Evolutionary conservation across 169 alveolate genomes (phyloP), one percentile per base, ranked within the genome.

Genomic region (Cryptosporidium sp.): DNA sequence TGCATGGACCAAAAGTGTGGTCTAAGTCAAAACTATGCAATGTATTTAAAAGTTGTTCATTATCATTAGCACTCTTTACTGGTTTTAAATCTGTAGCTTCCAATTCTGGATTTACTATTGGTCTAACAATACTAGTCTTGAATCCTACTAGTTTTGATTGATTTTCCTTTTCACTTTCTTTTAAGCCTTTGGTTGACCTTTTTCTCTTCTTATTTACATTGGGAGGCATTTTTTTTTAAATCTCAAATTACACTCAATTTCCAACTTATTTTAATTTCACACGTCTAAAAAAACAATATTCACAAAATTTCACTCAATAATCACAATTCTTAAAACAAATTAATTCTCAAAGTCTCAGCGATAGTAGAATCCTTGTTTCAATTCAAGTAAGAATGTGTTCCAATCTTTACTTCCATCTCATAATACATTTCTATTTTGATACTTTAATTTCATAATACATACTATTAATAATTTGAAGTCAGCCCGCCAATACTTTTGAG

Each of bases 1-100:
- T 80, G 18, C 80, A 80, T 44, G 89, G 89, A 23, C 89, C 89
- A 62, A 62, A 80, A 1, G 16, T 60, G 10, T 37, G 65, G 33
- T 80, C 52, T 8, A 60, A 80, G 33, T 80, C 89, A 65, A 80
- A 80, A 8, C 26, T 18, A 14, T 8, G 14, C 35, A 80, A 69
- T 12, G 65, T 21, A 0, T 60, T 73, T 12, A 69, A 23, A 35
- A 31, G 48, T 8, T 72, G 8, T 69, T n/a, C 31, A 23, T 21
- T 31, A 8, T 26, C 67, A 0, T 42, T 0, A 45, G 67, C 5
- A 35, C 26, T 23, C 3, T 21, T 8, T 6, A 31, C 12, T 12
- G 33, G 23, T 12, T 29, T 53, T 18, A 35, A 23, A 58, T n/a
- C 71, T 10, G 8, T 7, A 5, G n/a, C 6, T 3, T 21, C 26